These are phyloP conservation scores for Sporothrix pallida DNA, from an alignment of 2,329 filamentous ascomycete species.

Conservation along the genomic window DNA sequence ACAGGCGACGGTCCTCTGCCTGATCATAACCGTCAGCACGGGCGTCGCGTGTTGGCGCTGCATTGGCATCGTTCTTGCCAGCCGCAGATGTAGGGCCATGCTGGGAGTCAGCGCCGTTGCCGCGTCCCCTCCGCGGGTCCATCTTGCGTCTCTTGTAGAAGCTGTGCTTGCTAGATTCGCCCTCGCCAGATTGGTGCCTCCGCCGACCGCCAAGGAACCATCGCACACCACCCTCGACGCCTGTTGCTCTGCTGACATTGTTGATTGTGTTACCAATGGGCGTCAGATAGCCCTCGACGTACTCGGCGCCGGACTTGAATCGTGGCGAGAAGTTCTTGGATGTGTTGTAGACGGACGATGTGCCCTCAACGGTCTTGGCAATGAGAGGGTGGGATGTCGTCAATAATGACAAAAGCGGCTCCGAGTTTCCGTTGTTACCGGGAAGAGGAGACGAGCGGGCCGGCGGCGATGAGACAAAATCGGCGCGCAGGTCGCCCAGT, in stretches of 20 bases:
- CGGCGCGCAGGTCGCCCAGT: slow-evolving; percentile 71
- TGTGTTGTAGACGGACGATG: slow-evolving; percentile 81
- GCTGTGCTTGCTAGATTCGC: slow-evolving; percentile 52
- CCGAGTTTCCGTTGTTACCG: slow-evolving; percentile 52
- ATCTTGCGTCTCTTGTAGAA: slow-evolving; percentile 66
- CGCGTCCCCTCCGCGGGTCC: slow-evolving; percentile 43
- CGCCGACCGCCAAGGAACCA: slow-evolving; percentile 74
- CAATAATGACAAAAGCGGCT: slow-evolving; percentile 84
- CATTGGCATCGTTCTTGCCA: background rate
- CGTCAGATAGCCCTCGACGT: slow-evolving; percentile 85
- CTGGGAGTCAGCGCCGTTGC: background rate
- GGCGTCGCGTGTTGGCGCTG: background rate
- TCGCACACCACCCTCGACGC: slow-evolving; percentile 83
- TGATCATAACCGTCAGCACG: slow-evolving; percentile 38
- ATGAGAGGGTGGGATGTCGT: slow-evolving; percentile 88
- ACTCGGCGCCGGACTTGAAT: slow-evolving; percentile 87
- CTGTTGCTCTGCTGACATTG: slow-evolving; percentile 80
- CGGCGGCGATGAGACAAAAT: slow-evolving; percentile 70
- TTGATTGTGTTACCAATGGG: slow-evolving; percentile 87
- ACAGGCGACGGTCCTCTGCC: slow-evolving; percentile 59
- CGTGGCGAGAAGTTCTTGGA: slow-evolving; percentile 88
- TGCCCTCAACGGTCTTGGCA: slow-evolving; percentile 82
- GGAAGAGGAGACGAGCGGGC: slow-evolving; percentile 51
- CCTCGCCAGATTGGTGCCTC: slow-evolving; percentile 53
- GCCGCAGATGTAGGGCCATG: background rate